Evolutionary conservation across 331 rosid genomes (phyloP).

Genomic region (Arachis monticola): DNA sequence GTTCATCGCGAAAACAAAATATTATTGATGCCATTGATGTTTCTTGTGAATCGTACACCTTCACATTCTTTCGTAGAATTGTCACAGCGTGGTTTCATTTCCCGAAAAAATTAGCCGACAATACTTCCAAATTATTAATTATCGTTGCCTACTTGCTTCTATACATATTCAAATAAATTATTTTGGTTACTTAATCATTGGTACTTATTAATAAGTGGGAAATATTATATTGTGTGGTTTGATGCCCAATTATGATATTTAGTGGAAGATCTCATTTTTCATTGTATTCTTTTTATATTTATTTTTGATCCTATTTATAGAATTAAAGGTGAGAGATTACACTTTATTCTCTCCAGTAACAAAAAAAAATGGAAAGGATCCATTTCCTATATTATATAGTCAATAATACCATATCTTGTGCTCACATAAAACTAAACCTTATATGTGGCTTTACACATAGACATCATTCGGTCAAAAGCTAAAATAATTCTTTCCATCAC

Average conservation of each 20-base stretch:
- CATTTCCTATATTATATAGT: too few species aligned
- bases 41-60: slow-evolving; percentile 7
- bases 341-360: too few species aligned
- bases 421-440: slow-evolving; percentile 22
- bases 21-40: not conserved
- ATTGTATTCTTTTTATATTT: not conserved
- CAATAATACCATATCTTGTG: not conserved
- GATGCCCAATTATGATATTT: slow-evolving; percentile 26
- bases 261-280: not conserved
- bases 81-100: slow-evolving; percentile 35
- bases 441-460: slow-evolving; percentile 20
- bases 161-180: not conserved
- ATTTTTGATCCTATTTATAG: not conserved
- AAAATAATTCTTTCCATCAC: slow-evolving; percentile 14
- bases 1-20: not conserved
- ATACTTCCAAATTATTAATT: slow-evolving; percentile 16
- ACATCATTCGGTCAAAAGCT: slow-evolving; percentile 36
- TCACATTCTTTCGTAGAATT: not conserved
- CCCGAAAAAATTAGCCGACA: slow-evolving; percentile 29
- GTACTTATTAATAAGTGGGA: slow-evolving; percentile 7
- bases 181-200: slow-evolving; percentile 36
- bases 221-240: slow-evolving; percentile 14
- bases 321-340: too few species aligned
- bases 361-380: too few species aligned
- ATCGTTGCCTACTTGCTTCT: slow-evolving; percentile 8